These are phyloP conservation scores for Lippia alba DNA, from an alignment of 305 asterid genomes.

Conservation along the genomic window DNA sequence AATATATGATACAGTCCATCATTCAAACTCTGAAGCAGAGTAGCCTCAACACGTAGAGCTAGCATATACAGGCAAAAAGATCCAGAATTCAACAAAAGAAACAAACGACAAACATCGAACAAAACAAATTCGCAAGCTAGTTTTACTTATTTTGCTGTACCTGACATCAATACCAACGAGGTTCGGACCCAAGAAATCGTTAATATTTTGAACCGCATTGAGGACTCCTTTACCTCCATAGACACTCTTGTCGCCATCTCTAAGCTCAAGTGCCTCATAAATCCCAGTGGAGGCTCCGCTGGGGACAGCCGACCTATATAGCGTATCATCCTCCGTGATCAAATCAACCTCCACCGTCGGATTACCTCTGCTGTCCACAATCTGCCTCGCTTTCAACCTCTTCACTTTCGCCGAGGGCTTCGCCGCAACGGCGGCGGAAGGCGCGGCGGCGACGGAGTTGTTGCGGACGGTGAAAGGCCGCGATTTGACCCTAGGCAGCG, in stretches of 20 bases:
- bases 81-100: conserved; percentile 12
- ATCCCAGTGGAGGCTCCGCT: conserved; percentile 99
- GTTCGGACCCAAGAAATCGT: conserved; percentile 77
- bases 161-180: conserved; percentile 91
- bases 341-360: conserved; percentile 99
- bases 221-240: conserved; percentile 96
- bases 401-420: conserved; percentile 61
- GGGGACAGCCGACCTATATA: conserved; percentile 92
- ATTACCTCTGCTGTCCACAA: conserved; percentile 95
- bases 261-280: conserved; percentile 93
- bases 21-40: not conserved
- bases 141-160: conserved; percentile 39
- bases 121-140: not conserved
- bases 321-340: conserved; percentile 68
- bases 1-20: not conserved
- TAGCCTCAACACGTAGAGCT: not conserved
- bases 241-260: conserved; percentile 84
- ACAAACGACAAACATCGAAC: not conserved
- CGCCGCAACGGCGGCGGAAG: conserved; percentile 45
- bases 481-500: conserved; percentile 46
- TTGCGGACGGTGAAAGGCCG: conserved; percentile 52
- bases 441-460: conserved; percentile 61
- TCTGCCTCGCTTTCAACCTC: conserved; percentile 85
- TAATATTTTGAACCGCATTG: conserved; percentile 78
- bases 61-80: conserved; percentile 10